Evolutionary conservation across 2,329 filamentous ascomycete species (phyloP).

Genomic region (Cladosporium phlei): DNA sequence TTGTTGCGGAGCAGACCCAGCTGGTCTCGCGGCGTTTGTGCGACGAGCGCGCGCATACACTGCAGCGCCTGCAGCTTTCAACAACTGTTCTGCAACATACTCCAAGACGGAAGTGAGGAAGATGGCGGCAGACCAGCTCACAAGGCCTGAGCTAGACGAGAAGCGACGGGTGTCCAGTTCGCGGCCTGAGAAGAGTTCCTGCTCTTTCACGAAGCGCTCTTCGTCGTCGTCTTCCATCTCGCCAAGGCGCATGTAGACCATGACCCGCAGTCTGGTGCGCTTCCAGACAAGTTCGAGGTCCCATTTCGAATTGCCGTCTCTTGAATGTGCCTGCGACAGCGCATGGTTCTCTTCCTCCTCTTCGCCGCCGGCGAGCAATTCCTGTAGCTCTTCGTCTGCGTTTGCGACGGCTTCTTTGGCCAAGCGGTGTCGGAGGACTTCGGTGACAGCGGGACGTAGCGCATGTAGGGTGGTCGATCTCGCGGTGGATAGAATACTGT

Average conservation of each 20-base stretch:
- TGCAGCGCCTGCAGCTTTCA: constrained; percentile 82
- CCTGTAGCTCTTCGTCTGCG: constrained; percentile 79
- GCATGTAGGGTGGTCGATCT: constrained; percentile 70
- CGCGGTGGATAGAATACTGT: constrained; percentile 77
- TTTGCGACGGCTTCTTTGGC: constrained; percentile 78
- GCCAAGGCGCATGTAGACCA: constrained; percentile 95
- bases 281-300: constrained; percentile 95
- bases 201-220: constrained; percentile 78
- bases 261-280: constrained; percentile 83
- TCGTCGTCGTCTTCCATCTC: constrained; percentile 98
- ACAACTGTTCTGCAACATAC: constrained; percentile 84
- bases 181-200: constrained; percentile 59
- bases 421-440: constrained; percentile 83
- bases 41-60: constrained; percentile 60
- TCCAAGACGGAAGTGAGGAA: constrained; percentile 94
- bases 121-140: constrained; percentile 89
- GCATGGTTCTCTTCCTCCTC: constrained; percentile 58
- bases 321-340: constrained; percentile 16
- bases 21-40: constrained; percentile 31
- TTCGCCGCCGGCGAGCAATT: constrained; percentile 77
- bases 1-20: neutral
- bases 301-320: constrained; percentile 58
- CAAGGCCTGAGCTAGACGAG: constrained; percentile 40
- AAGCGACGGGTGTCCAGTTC: constrained; percentile 49
- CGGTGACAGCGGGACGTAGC: constrained; percentile 74